These are phyloP conservation scores for Rhodotorula graminis DNA, from an alignment of 768 basidiomycete species.

Conservation along the genomic window DNA sequence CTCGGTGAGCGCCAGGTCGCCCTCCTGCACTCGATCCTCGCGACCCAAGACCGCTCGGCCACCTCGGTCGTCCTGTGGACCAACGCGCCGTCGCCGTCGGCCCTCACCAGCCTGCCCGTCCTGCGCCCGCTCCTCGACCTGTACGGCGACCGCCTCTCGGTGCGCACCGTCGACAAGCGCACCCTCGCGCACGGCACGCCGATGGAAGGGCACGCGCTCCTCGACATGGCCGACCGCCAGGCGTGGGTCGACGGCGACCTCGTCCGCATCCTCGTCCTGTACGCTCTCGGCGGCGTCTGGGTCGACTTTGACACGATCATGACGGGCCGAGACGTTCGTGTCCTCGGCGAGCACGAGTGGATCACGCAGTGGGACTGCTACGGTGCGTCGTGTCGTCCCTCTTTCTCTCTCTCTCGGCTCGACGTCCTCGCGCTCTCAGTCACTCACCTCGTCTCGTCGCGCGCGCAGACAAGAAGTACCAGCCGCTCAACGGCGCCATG, in stretches of 20 bases:
- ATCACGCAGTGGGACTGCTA: constrained; percentile 99
- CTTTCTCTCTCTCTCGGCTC: too few species aligned
- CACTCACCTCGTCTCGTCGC: neutral
- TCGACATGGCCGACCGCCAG: constrained; percentile 63
- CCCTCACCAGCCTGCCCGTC: constrained; percentile 33
- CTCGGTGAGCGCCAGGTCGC: constrained; percentile 79
- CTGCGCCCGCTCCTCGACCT: constrained; percentile 21
- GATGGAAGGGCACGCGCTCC: constrained; percentile 61
- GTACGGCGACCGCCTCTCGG: constrained; percentile 49
- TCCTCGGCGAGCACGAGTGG: constrained; percentile 87
- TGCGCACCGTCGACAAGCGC: constrained; percentile 65
- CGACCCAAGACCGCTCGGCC: constrained; percentile 68
- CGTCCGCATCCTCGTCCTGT: constrained; percentile 77
- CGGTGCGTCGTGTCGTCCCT: constrained; percentile 53
- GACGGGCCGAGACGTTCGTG: constrained; percentile 71
- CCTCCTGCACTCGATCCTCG: constrained; percentile 89
- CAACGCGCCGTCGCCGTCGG: constrained; percentile 64
- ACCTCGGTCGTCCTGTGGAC: constrained; percentile 82
- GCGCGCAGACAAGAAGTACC: constrained; percentile 62
- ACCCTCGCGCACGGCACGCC: constrained; percentile 68
- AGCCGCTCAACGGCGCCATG: constrained; percentile 82
- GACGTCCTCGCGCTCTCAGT: neutral
- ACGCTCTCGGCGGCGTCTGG: constrained; percentile 91
- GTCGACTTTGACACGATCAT: constrained; percentile 95
- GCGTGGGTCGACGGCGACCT: constrained; percentile 96